Base-by-base conservation (phyloP, 1,139 yeast species). In the Zygoascus sp. region DNA sequence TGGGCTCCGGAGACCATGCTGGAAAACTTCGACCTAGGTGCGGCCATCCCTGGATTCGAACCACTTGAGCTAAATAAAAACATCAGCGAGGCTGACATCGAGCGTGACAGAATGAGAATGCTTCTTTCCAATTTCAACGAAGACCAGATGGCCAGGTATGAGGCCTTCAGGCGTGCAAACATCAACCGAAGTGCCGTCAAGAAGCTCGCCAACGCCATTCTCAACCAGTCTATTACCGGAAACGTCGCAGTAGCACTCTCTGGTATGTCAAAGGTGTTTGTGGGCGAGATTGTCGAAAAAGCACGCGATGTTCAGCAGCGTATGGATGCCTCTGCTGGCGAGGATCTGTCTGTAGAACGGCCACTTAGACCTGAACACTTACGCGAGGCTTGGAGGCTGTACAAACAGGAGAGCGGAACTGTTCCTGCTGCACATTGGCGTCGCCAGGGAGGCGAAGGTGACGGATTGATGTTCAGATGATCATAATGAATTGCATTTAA, bases 71-170 rank as follows among this genome's bases (percentile, higher is more conserved):
- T 30, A 3, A 30, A 11, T n/a, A 13, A 13, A 15, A 30, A 11
- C 5, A 11, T 30, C 17, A 30, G 13, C 15, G 47, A 46, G 45
- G 51, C 51, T 2, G 63, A 60, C 11, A 21, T 54, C 42, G 69
- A 66, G 46, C 58, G 67, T 21, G 90, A 83, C 45, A 74, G 78
- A 51, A 75, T 80, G 62, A 75, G 85, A 53, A 60, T 89, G 22
- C 68, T 90, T 52, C 76, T 89, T 53, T 79, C 87, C 19, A 79
- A 81, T 54, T 79, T 92, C 61, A 82, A 84, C 50, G 79, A 78
- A n/a, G 86, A 81, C 34, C 97, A 92, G 61, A 83, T 87, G 83
- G 82, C 82, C 51, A 68, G 96, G 45, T 90, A 89, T 64, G 97
- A 89, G 61, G 87, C 86, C 10, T 89, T 82, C 63, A 75, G 96